Base-by-base conservation (phyloP, 2,329 filamentous ascomycete species). In the Thielaviopsis populi region DNA sequence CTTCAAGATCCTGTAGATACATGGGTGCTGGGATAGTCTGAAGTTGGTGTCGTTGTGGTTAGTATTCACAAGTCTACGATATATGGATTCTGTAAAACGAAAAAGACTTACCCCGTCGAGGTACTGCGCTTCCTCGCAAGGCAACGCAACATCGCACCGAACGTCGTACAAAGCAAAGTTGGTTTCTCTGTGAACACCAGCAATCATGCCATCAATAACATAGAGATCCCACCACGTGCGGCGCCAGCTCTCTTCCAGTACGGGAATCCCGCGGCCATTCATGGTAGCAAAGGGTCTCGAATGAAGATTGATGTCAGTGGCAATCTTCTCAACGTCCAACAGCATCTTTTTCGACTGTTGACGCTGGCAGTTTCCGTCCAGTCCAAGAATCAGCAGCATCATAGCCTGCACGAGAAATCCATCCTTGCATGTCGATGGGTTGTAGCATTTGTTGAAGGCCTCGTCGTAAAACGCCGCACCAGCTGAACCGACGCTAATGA, bases 151-250 rank as follows among this genome's bases (percentile, higher is more conserved):
- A 69, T 89, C 84, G 15, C 83, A 80, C 5, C 77, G 74, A 7
- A 91, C 79, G 63, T 86, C 83, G 68, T 83, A 88, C 27, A 89
- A 78, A n/a, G 80, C 73, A 72, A 89, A 88, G 63, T 83, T 86
- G 50, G 87, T 86, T 66, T 83, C 81, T 13, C 85, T 81, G 68
- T 88, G 88, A 68, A 95, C 84, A 2, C 88, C 89, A 4, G 89
- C 88, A 68, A 95, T 80, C 80, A 95, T 87, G 63, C 87, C 89
- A 71, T 95, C 90, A 15, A 89, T 81, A n/a, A 89, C 81, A 70
- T 86, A 92, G 3, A 84, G 71, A 67, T 84, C 90, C 91, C 91
- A 96, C 91, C 91, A 96, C 1, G 91, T 96, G 65, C 91, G 80
- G 19, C 90, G 82, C 82, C 89, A 87, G 71, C 86, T 89, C 73